Evolutionary conservation across 495 filamentous ascomycete species (phyloP).

Genomic region (Xylaria castorea): DNA sequence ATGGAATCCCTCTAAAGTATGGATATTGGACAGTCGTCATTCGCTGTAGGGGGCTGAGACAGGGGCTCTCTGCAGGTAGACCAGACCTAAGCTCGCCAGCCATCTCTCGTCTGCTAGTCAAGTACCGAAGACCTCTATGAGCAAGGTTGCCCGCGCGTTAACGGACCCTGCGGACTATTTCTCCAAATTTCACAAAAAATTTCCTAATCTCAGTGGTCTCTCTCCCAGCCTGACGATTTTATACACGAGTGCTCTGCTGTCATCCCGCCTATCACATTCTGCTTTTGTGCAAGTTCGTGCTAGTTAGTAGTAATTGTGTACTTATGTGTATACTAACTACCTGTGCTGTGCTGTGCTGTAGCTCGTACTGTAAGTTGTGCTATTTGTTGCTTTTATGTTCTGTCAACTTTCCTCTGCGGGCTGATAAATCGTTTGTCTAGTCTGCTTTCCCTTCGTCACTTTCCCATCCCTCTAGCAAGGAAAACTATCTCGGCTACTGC

Average conservation of each 20-base stretch:
- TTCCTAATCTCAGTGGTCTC: conserved; percentile 28
- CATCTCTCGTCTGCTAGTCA: conserved; percentile 25
- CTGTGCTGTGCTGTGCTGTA: conserved; percentile 18
- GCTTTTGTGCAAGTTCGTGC: conserved; percentile 36
- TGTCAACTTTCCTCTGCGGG: conserved; percentile 33
- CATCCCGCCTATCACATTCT: conserved; percentile 37
- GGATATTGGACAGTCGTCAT: conserved; percentile 38
- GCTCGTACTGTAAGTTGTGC: conserved; percentile 24
- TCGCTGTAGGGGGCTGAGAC: conserved; percentile 15
- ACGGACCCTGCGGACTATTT: conserved; percentile 28
- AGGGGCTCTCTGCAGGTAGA: conserved; percentile 25
- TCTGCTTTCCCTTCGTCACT: conserved; percentile 15
- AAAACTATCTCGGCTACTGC: not conserved
- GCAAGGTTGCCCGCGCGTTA: conserved; percentile 13
- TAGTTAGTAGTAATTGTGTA: not conserved
- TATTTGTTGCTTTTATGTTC: conserved; percentile 33
- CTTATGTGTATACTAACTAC: not conserved
- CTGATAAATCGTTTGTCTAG: conserved; percentile 30
- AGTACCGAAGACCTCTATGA: conserved; percentile 36
- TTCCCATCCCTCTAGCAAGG: conserved; percentile 14
- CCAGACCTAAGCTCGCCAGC: conserved; percentile 30
- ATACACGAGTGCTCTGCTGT: conserved; percentile 28
- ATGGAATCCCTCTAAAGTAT: conserved; percentile 31
- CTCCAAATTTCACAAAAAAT: conserved; percentile 41
- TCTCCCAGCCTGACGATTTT: conserved; percentile 42